Evolutionary conservation across 805 yeast species (phyloP).

Genomic region (Cyberlindnera mrakii): DNA sequence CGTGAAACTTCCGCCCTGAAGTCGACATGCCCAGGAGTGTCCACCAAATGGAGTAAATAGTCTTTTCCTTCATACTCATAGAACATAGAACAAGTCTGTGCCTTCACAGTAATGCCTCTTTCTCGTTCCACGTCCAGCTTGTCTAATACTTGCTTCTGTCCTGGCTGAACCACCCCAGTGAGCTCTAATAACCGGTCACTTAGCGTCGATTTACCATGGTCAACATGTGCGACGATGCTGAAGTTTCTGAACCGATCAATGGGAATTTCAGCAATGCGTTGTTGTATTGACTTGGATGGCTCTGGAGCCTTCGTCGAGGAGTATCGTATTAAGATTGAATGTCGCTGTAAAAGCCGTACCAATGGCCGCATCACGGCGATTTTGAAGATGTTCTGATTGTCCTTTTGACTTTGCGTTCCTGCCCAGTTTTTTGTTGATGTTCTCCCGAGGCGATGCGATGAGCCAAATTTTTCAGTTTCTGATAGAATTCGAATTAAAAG

Average conservation of each 20-base stretch:
- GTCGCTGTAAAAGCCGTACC: background rate
- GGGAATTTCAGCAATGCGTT: constrained; percentile 73
- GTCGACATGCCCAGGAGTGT: constrained; percentile 98
- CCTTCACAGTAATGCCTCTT: constrained; percentile 94
- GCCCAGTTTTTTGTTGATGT: background rate
- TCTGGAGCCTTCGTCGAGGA: background rate
- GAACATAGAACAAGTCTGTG: constrained; percentile 94
- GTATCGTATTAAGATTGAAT: background rate
- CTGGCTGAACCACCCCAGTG: constrained; percentile 82
- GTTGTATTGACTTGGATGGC: constrained; percentile 29
- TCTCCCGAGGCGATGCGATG: background rate
- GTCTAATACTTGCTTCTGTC: constrained; percentile 84
- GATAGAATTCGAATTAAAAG: background rate
- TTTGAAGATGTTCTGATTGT: background rate
- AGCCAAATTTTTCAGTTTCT: background rate
- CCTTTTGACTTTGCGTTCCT: background rate
- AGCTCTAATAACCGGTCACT: constrained; percentile 83
- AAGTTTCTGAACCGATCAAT: constrained; percentile 80
- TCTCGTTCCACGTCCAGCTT: constrained; percentile 92
- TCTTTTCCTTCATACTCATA: constrained; percentile 63
- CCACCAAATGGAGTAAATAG: constrained; percentile 83
- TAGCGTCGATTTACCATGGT: constrained; percentile 81
- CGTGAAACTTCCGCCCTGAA: constrained; percentile 90
- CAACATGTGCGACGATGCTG: constrained; percentile 95
- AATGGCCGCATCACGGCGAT: background rate